Conservation (phyloP, 768 basidiomycete genomes). For the Crepidotus variabilis region DNA sequence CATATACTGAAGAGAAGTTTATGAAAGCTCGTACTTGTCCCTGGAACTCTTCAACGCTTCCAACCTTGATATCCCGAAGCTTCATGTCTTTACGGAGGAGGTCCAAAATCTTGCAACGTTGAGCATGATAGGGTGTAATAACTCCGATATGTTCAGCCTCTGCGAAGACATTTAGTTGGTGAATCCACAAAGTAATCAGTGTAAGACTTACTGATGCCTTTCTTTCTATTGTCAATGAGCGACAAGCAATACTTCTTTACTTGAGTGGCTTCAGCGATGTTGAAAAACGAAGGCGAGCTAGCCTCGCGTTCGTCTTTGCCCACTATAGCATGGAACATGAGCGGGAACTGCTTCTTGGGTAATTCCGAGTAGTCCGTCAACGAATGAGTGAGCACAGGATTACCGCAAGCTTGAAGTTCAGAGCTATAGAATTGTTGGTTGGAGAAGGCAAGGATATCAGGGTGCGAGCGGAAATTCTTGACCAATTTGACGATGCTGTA, state of each 20-base stretch:
- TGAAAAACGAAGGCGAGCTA: slow-evolving; percentile 62
- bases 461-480: slow-evolving; percentile 58
- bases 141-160: slow-evolving; percentile 51
- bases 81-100: slow-evolving; percentile 26
- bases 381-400: slow-evolving; percentile 34
- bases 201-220: slow-evolving; percentile 35
- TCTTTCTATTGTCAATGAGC: slow-evolving; percentile 31
- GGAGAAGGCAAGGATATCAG: slow-evolving; percentile 49
- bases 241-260: slow-evolving; percentile 44
- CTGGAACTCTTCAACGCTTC: slow-evolving; percentile 68
- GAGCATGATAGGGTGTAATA: slow-evolving; percentile 68
- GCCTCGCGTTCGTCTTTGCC: slow-evolving; percentile 55
- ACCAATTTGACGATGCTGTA: slow-evolving; percentile 54
- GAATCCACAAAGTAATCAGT: neutral
- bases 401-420: slow-evolving; percentile 47
- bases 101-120: slow-evolving; percentile 47
- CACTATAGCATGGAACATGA: slow-evolving; percentile 52
- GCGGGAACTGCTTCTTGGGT: slow-evolving; percentile 42
- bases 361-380: slow-evolving; percentile 34
- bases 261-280: slow-evolving; percentile 47
- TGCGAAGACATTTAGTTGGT: slow-evolving; percentile 5
- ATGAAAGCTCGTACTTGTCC: slow-evolving; percentile 42
- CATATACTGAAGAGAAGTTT: neutral
- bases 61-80: slow-evolving; percentile 48
- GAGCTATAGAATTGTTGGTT: slow-evolving; percentile 54